Conservation (phyloP, 1,139 yeast genomes). For the Zygoascus meyerae region DNA sequence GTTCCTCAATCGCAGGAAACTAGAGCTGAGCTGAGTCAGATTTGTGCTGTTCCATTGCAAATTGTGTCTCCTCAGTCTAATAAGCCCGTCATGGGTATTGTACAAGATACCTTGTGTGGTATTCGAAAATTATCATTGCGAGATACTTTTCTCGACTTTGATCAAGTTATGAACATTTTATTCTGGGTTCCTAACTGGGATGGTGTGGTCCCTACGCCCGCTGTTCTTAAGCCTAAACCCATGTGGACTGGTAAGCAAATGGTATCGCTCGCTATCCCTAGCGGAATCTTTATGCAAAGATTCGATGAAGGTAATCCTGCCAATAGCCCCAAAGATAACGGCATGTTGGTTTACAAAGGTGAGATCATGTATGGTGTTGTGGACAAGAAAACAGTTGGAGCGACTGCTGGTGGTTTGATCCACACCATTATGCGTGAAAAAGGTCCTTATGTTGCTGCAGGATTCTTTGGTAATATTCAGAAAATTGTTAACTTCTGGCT, state of each 20-base stretch:
- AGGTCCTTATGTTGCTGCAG: constrained; percentile 87
- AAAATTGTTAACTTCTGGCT: constrained; percentile 96
- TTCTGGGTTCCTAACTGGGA: constrained; percentile 99
- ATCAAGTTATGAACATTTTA: constrained; percentile 91
- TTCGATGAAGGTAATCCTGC: constrained; percentile 87
- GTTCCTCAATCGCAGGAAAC: constrained; percentile 99
- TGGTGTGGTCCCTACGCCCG: constrained; percentile 97
- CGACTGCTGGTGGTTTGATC: constrained; percentile 95
- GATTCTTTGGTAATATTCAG: constrained; percentile 86
- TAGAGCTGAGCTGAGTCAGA: constrained; percentile 87
- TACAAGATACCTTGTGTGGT: constrained; percentile 97
- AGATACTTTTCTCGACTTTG: constrained; percentile 82
- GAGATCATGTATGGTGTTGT: constrained; percentile 96
- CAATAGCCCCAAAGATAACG: constrained; percentile 79
- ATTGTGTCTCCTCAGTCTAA: constrained; percentile 98
- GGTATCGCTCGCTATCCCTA: constrained; percentile 87
- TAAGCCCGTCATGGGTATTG: constrained; percentile 99
- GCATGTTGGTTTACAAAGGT: constrained; percentile 89
- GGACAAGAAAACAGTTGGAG: constrained; percentile 96
- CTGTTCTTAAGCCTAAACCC: constrained; percentile 89
- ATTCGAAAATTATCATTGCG: constrained; percentile 90
- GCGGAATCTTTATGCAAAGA: constrained; percentile 90
- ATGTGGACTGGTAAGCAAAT: constrained; percentile 97
- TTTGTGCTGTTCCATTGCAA: constrained; percentile 95
- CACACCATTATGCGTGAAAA: constrained; percentile 97